These are phyloP conservation scores for Colletotrichum trifolii DNA, from an alignment of 2,329 filamentous ascomycete genomes.

Conservation along the genomic window DNA sequence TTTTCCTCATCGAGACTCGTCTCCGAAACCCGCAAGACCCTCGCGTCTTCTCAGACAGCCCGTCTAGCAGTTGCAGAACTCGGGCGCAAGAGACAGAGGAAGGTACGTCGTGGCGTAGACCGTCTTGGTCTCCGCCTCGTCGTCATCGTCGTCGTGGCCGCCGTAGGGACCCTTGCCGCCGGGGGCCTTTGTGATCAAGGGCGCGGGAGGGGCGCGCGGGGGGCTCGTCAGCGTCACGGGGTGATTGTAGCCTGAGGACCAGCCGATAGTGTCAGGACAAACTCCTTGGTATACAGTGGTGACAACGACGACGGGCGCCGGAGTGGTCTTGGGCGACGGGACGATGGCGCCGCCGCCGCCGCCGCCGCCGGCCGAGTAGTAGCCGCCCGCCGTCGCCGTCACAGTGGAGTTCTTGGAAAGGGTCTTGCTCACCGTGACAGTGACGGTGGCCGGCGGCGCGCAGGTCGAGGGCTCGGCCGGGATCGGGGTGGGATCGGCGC, in stretches of 20 bases:
- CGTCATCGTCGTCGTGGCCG: constrained; percentile 12
- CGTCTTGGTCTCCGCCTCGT: constrained; percentile 19
- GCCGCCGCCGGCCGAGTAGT: constrained; percentile 3
- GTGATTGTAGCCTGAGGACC: constrained; percentile 33
- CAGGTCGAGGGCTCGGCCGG: constrained; percentile 40
- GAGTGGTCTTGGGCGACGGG: constrained; percentile 14
- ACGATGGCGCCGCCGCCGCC: constrained; percentile 2
- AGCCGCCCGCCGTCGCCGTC: constrained; percentile 31
- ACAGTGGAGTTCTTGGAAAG: constrained; percentile 34
- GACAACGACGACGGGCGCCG: constrained; percentile 21
- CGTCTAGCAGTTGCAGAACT: constrained; percentile 23
- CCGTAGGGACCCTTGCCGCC: constrained; percentile 4
- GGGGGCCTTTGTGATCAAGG: constrained; percentile 19
- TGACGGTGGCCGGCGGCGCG: constrained; percentile 41
- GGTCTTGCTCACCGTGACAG: constrained; percentile 40
- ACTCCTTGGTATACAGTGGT: constrained; percentile 27
- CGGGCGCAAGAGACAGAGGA: constrained; percentile 27
- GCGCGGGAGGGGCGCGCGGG: constrained; percentile 16
- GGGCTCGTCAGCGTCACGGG: constrained; percentile 33
- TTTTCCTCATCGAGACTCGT: neutral
- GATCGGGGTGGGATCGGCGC: constrained; percentile 40
- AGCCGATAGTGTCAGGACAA: constrained; percentile 36
- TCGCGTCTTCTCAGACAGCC: neutral
- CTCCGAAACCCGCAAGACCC: neutral
- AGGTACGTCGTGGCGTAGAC: constrained; percentile 34